phyloP scores from a whole-genome alignment of 495 filamentous ascomycete species.

The Hypoxylon cercidicola region DNA sequence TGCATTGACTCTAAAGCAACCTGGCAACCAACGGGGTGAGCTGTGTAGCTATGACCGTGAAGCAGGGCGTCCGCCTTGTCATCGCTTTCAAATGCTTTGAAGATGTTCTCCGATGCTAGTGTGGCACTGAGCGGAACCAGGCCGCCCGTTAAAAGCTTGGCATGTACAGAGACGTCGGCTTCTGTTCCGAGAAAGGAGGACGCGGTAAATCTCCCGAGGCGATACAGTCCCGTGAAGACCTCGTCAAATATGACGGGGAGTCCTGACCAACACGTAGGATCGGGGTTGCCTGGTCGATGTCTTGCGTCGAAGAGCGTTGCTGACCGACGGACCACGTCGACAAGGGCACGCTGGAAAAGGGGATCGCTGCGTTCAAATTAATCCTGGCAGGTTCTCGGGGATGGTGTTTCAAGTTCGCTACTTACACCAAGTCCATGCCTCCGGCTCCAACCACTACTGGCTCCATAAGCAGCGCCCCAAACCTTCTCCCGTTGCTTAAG shows the following conservation, averaged over 20 bases:
- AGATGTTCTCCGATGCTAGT: conserved; percentile 75
- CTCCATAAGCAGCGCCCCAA: conserved; percentile 79
- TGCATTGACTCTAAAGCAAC: conserved; percentile 70
- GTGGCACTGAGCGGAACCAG: conserved; percentile 79
- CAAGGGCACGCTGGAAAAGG: conserved; percentile 76
- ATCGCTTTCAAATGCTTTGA: conserved; percentile 70
- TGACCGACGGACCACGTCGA: conserved; percentile 67
- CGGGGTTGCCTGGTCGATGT: conserved; percentile 14
- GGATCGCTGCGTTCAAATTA: conserved; percentile 67
- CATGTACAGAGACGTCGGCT: conserved; percentile 78
- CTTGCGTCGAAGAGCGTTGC: conserved; percentile 58
- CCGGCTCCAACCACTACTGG: conserved; percentile 80
- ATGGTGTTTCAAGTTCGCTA: conserved; percentile 3
- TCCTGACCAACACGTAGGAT: conserved; percentile 66
- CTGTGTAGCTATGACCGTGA: conserved; percentile 85
- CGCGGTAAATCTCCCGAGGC: conserved; percentile 72
- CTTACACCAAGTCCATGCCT: conserved; percentile 80
- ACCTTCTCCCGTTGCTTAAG: conserved; percentile 65
- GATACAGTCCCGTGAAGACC: conserved; percentile 84
- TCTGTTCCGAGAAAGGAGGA: conserved; percentile 72
- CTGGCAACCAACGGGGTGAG: conserved; percentile 78
- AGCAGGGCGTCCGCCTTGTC: conserved; percentile 78
- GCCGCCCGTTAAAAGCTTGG: conserved; percentile 82
- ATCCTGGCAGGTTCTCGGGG: neutral
- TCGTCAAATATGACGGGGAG: conserved; percentile 82